Base-by-base conservation (phyloP, 192 early-diverging fungal species). In the Linnemannia exigua region DNA sequence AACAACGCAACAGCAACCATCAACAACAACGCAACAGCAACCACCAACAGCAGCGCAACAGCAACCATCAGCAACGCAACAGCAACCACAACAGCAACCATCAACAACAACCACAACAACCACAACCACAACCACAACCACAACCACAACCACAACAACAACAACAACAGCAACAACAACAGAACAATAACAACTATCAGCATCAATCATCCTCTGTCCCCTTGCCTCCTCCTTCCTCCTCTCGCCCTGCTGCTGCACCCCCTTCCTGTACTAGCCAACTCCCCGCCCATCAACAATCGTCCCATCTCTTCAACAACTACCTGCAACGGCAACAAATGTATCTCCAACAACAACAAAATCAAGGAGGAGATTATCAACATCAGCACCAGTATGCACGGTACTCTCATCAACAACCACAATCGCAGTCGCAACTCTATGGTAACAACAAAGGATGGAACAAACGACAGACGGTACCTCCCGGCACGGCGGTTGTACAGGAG, bases 221-320 rank as follows among this genome's bases (percentile, higher is more conserved):
- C 17, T 38, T 22, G 3, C 37, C 50, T 47, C 46, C 41, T n/a
- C 52, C 50, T 19, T 44, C 69, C 44, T 69, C 25, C 5, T 47
- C 69, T 63, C 58, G 58, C 20, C 31, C 36, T 66, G 3, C 38
- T 66, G 15, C 74, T 46, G 22, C 19, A 51, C n/a, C 50, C 50
- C 22, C 48, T 67, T 46, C 54, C 67, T 63, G 38, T 28, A 61
- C 77, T 31, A 73, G 79, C 37, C 37, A 75, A 12, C 54, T 80
- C 20, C 67, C 72, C 28, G 79, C 79, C 5, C 79, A 80, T 44
- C 72, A 75, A 48, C 79, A 80, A 41, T 74, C 79, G 11, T 33
- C 20, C 14, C 61, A 80, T 70, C 72, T 80, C 20, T 80, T 70
- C 44, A 67, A 75, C 48, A 80, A 80, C 50, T 80, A 80, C 19